Percentiles rank a stretch among this genome's conserved stretches.
Evolutionary conservation across 2,329 filamentous ascomycete species (phyloP).

Genomic region (Sporothrix brasiliensis): DNA sequence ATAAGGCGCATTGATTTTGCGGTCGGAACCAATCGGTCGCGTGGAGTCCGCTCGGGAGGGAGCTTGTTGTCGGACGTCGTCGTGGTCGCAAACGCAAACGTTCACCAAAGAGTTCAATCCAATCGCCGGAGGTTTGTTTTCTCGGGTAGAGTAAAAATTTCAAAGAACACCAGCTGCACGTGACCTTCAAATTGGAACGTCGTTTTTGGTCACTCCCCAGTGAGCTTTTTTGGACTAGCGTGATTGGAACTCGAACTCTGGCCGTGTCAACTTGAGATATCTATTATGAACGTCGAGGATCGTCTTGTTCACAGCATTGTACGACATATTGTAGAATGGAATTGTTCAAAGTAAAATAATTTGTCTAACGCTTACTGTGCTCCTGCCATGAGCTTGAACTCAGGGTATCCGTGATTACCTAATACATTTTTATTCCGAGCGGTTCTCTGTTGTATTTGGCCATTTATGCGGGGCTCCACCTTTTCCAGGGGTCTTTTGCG

Average conservation of each 20-base stretch:
- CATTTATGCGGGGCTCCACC: constrained; percentile 4
- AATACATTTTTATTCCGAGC: not conserved
- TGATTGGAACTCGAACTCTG: not conserved
- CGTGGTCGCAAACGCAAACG: constrained; percentile 1
- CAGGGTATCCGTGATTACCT: not conserved
- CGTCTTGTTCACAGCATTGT: not conserved
- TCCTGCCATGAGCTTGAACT: not conserved
- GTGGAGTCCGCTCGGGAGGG: not conserved
- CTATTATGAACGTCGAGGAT: not conserved
- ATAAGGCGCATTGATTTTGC: constrained; percentile 50
- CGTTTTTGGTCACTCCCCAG: not conserved
- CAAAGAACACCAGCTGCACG: constrained; percentile 18
- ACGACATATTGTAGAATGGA: too few relatives aligned
- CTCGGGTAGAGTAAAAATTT: constrained; percentile 17
- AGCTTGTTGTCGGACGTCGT: constrained; percentile 2
- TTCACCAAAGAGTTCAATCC: not conserved
- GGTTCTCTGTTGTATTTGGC: not conserved
- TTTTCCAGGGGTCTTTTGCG: not conserved
- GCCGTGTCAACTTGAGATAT: not conserved
- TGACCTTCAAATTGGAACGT: constrained; percentile 1
- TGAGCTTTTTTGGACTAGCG: constrained; percentile 12
- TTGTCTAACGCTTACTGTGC: too few relatives aligned
- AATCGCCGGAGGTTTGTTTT: constrained; percentile 21
- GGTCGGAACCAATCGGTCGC: not conserved
- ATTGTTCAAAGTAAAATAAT: not conserved